These are phyloP conservation scores for Aspergillus sclerotialis DNA, from an alignment of 2,329 filamentous ascomycete genomes.

Conservation along the genomic window DNA sequence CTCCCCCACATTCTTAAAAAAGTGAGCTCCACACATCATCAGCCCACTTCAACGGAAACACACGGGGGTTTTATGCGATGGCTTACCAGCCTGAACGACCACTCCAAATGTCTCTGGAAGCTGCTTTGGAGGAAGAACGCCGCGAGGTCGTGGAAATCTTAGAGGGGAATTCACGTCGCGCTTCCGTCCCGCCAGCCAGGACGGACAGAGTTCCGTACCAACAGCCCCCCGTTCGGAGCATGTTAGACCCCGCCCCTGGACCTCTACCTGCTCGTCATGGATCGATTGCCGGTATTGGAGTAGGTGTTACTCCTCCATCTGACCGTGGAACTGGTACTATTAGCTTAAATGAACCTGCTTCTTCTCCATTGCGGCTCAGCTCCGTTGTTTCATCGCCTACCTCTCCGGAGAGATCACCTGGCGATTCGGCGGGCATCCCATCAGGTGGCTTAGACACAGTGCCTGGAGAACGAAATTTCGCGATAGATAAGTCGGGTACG, in stretches of 20 bases:
- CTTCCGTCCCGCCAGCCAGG: slow-evolving; percentile 28
- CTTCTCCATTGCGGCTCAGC: slow-evolving; percentile 27
- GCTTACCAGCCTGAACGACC: not conserved
- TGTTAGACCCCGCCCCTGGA: slow-evolving; percentile 54
- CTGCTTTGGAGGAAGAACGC: slow-evolving; percentile 69
- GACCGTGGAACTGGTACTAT: slow-evolving; percentile 13
- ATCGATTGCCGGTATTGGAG: slow-evolving; percentile 33
- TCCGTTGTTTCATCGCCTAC: slow-evolving; percentile 22
- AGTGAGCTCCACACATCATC: too few species aligned
- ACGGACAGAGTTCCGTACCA: slow-evolving; percentile 38
- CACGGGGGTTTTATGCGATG: slow-evolving; percentile 6
- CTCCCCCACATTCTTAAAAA: slow-evolving; percentile 20
- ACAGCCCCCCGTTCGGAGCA: slow-evolving; percentile 61
- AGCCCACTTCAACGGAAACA: slow-evolving; percentile 4
- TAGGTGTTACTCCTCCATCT: slow-evolving; percentile 26
- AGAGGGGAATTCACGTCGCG: slow-evolving; percentile 38
- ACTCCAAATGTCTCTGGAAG: slow-evolving; percentile 63
- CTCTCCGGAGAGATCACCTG: slow-evolving; percentile 18
- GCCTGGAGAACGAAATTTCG: slow-evolving; percentile 17
- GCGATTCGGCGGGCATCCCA: slow-evolving; percentile 29
- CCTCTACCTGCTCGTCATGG: slow-evolving; percentile 24
- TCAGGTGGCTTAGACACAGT: slow-evolving; percentile 23
- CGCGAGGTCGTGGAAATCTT: slow-evolving; percentile 64
- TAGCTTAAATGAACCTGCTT: slow-evolving; percentile 18
- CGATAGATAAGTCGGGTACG: slow-evolving; percentile 30